phyloP scores from a whole-genome alignment of 139 green algal species.

The Picocystis salinarum region DNA sequence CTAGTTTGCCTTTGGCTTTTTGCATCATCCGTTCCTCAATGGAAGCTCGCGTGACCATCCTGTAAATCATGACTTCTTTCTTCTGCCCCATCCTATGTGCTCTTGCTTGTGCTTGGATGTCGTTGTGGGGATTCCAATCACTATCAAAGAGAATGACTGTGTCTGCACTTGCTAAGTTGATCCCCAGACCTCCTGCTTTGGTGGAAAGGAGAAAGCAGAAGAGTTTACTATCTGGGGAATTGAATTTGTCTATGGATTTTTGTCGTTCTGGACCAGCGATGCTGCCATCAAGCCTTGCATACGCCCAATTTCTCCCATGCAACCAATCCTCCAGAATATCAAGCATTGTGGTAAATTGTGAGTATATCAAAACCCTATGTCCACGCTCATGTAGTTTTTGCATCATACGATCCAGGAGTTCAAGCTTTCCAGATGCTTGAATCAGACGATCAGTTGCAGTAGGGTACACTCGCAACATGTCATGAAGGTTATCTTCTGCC shows the following conservation, averaged over 20 bases:
- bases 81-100: slow-evolving; percentile 57
- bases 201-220: slow-evolving; percentile 89
- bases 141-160: slow-evolving; percentile 71
- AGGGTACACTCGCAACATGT: neutral
- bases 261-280: slow-evolving; percentile 34
- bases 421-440: slow-evolving; percentile 54
- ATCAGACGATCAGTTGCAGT: slow-evolving; percentile 6
- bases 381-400: slow-evolving; percentile 11
- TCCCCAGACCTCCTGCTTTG: slow-evolving; percentile 51
- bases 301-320: slow-evolving; percentile 12
- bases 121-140: slow-evolving; percentile 53
- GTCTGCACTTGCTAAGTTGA: slow-evolving; percentile 78
- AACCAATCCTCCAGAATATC: slow-evolving; percentile 59
- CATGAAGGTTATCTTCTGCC: neutral
- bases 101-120: slow-evolving; percentile 41
- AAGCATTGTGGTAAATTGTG: slow-evolving; percentile 35
- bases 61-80: slow-evolving; percentile 61
- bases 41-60: slow-evolving; percentile 49
- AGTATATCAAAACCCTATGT: slow-evolving; percentile 35
- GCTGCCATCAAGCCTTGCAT: slow-evolving; percentile 39
- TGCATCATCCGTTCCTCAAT: slow-evolving; percentile 87
- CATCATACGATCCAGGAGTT: slow-evolving; percentile 60
- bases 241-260: slow-evolving; percentile 54
- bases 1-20: slow-evolving; percentile 56
- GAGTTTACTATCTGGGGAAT: slow-evolving; percentile 20